A percentile compares a stretch with the other conserved stretches of the same genome.
These are phyloP conservation scores for Malus hybrid DNA, from an alignment of 331 rosid species.

Conservation along the genomic window DNA sequence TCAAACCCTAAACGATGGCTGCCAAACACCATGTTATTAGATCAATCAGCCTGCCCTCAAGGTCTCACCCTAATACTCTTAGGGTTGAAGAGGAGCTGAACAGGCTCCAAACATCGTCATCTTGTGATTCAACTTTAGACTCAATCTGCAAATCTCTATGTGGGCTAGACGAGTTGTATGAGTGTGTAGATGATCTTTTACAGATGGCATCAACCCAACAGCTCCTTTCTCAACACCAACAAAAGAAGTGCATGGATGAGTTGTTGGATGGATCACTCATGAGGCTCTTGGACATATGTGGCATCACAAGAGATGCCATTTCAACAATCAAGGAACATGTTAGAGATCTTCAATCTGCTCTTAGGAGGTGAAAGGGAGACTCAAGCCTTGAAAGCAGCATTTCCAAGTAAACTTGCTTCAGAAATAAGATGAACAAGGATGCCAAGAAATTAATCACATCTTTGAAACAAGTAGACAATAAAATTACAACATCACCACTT, in stretches of 20 bases:
- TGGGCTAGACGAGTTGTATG: constrained; percentile 38
- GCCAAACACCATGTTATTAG: constrained; percentile 30
- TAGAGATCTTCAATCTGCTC: constrained; percentile 49
- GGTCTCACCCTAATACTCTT: constrained; percentile 49
- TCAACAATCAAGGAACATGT: constrained; percentile 48
- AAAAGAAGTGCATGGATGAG: constrained; percentile 32
- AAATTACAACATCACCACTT: not conserved
- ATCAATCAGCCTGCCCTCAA: constrained; percentile 59
- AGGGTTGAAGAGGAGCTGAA: constrained; percentile 41
- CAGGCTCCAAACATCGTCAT: constrained; percentile 19
- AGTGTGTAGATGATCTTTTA: constrained; percentile 45
- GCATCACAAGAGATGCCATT: constrained; percentile 46
- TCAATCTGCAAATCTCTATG: constrained; percentile 29
- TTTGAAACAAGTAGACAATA: constrained; percentile 35
- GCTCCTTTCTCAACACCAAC: constrained; percentile 27
- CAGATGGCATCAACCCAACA: constrained; percentile 46
- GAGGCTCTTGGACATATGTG: constrained; percentile 50
- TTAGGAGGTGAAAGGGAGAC: constrained; percentile 58
- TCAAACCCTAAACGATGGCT: constrained; percentile 19
- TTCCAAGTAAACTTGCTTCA: constrained; percentile 28
- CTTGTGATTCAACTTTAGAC: not conserved
- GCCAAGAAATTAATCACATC: constrained; percentile 31
- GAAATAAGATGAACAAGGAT: constrained; percentile 48
- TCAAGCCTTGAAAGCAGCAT: constrained; percentile 31
- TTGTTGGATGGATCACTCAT: constrained; percentile 48